Evolutionary conservation across 2,329 filamentous ascomycete species (phyloP).

Genomic region (Pyrenophora graminea): DNA sequence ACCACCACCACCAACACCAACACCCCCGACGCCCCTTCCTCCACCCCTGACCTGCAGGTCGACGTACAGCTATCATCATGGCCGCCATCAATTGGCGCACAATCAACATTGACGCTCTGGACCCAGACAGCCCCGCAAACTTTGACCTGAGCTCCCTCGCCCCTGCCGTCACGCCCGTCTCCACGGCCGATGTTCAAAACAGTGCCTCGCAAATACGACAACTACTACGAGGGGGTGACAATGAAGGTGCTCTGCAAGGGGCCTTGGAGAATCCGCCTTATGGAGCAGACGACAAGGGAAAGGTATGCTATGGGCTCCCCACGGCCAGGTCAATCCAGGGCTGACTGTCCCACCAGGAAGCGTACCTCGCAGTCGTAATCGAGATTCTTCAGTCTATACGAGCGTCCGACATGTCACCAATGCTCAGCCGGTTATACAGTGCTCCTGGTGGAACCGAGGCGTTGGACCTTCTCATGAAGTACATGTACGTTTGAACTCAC

Average conservation of each 20-base stretch:
- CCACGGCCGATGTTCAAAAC: slow-evolving; percentile 76
- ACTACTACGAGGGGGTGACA: slow-evolving; percentile 81
- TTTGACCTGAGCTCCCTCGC: slow-evolving; percentile 86
- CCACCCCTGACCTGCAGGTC: background rate
- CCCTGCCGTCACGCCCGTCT: slow-evolving; percentile 73
- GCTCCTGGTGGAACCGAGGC: slow-evolving; percentile 80
- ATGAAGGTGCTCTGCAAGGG: slow-evolving; percentile 81
- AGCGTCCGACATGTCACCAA: slow-evolving; percentile 89
- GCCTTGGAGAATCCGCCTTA: slow-evolving; percentile 85
- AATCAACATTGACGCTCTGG: slow-evolving; percentile 90
- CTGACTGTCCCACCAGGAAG: slow-evolving; percentile 62
- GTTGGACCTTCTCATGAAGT: slow-evolving; percentile 95
- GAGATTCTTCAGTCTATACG: slow-evolving; percentile 97
- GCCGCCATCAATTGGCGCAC: slow-evolving; percentile 72
- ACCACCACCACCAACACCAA: slow-evolving; percentile 22
- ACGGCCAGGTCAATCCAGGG: slow-evolving; percentile 26
- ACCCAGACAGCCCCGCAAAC: slow-evolving; percentile 87
- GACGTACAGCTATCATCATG: slow-evolving; percentile 38
- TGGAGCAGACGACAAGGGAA: slow-evolving; percentile 58
- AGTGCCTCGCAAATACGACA: slow-evolving; percentile 83
- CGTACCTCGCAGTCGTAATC: slow-evolving; percentile 83
- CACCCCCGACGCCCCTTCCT: slow-evolving; percentile 14
- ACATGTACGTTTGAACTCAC: slow-evolving; percentile 67
- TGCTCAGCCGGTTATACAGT: slow-evolving; percentile 79
- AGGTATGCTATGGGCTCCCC: slow-evolving; percentile 48